Conservation (phyloP, 495 filamentous ascomycete species). For the Aspergillus diversus region DNA sequence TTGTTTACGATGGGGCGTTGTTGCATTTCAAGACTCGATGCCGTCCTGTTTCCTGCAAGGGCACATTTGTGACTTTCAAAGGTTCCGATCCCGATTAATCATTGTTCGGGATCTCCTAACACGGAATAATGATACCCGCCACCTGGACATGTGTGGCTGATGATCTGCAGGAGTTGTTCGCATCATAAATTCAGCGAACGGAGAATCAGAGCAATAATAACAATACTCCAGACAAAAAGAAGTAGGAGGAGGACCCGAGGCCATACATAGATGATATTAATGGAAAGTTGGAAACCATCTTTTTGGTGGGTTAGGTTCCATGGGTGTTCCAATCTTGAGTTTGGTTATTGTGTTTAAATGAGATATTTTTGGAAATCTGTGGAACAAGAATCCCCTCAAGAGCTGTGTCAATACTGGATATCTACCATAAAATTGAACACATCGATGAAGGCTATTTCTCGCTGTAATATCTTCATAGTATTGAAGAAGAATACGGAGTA, state of each 20-base stretch:
- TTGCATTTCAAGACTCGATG: no score
- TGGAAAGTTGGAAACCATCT: neutral
- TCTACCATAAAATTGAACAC: neutral
- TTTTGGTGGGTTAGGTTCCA: conserved; percentile 1
- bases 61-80: neutral
- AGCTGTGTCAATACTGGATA: neutral
- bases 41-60: neutral
- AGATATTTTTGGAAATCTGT: conserved; percentile 5
- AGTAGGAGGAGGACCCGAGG: neutral
- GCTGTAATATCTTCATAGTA: no score
- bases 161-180: no score
- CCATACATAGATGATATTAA: neutral
- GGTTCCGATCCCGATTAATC: neutral
- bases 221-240: no score
- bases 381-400: no score
- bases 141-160: neutral
- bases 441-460: no score
- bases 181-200: no score
- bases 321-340: neutral
- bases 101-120: conserved; percentile 4
- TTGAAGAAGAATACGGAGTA: no score
- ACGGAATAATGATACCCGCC: conserved; percentile 1
- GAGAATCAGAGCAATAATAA: no score
- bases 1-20: no score
- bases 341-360: neutral